Evolutionary conservation across 805 yeast genomes (phyloP).

Genomic region (Ogataea neopini): DNA sequence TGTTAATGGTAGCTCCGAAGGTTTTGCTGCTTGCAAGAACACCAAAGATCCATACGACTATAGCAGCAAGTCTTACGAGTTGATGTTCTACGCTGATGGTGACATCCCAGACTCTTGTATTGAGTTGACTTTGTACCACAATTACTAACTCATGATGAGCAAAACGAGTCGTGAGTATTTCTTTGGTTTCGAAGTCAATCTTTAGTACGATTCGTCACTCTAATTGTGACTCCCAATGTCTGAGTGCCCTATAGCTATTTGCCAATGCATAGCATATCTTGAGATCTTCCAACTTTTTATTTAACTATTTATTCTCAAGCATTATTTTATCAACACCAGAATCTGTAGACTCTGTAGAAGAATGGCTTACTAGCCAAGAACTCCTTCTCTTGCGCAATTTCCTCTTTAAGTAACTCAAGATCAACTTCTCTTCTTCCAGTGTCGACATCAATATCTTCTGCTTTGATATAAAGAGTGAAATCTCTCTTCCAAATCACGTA

Average conservation of each 20-base stretch:
- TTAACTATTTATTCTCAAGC: neutral
- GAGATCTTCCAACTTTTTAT: neutral
- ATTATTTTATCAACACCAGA: slow-evolving; percentile 44
- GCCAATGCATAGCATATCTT: no score
- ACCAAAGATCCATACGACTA: slow-evolving; percentile 45
- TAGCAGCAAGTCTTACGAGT: slow-evolving; percentile 33
- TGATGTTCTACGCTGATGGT: slow-evolving; percentile 25
- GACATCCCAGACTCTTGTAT: slow-evolving; percentile 25
- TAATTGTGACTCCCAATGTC: no score
- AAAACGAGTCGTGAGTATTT: no score
- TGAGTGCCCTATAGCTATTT: no score
- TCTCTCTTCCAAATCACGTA: slow-evolving; percentile 38
- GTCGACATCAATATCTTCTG: slow-evolving; percentile 51
- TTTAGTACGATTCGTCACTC: no score
- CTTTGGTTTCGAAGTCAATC: no score
- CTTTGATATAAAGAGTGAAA: neutral
- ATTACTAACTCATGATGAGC: neutral
- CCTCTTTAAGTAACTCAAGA: slow-evolving; percentile 49
- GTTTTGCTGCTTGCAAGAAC: slow-evolving; percentile 46
- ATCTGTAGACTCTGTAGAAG: slow-evolving; percentile 45
- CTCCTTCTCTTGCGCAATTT: slow-evolving; percentile 51
- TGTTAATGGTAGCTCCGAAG: slow-evolving; percentile 34
- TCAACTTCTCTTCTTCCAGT: slow-evolving; percentile 59
- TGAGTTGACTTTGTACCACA: slow-evolving; percentile 7
- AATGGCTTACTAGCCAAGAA: slow-evolving; percentile 42